phyloP scores from a whole-genome alignment of 192 early-diverging fungal species.

The Podila verticillata region DNA sequence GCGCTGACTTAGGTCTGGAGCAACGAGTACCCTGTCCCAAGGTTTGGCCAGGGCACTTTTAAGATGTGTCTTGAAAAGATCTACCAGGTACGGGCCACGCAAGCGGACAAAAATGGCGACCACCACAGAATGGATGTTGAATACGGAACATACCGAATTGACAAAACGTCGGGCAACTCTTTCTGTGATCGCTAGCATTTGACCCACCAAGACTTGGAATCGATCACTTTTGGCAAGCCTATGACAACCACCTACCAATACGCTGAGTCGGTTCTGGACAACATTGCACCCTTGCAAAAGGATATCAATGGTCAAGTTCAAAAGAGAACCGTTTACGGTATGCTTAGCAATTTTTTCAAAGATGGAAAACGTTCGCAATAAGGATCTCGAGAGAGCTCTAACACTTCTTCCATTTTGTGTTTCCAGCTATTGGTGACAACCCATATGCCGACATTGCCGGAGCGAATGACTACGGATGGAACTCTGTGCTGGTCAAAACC shows the following conservation, averaged over 20 bases:
- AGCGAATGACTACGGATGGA: conserved; percentile 78
- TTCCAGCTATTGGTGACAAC: conserved; percentile 71
- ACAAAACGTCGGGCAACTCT: too few species aligned
- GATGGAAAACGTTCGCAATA: background rate
- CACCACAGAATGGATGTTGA: conserved; percentile 21
- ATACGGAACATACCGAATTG: too few species aligned
- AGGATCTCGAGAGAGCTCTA: background rate
- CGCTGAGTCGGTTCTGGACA: conserved; percentile 64
- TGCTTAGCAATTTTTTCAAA: background rate
- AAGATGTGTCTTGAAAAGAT: conserved; percentile 74
- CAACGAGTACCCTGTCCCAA: conserved; percentile 80
- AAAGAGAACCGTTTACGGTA: conserved; percentile 52
- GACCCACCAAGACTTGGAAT: conserved; percentile 64
- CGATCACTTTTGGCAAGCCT: conserved; percentile 87
- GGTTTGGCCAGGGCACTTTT: conserved; percentile 89
- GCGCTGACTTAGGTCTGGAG: conserved; percentile 73
- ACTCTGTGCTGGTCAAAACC: conserved; percentile 74
- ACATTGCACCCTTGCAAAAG: conserved; percentile 21
- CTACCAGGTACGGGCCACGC: conserved; percentile 53
- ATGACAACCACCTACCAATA: conserved; percentile 77
- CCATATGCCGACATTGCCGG: conserved; percentile 79
- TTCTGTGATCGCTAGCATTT: conserved; percentile 17
- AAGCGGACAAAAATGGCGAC: conserved; percentile 22
- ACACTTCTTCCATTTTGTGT: conserved; percentile 43
- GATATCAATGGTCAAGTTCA: background rate